Conservation (phyloP, 192 early-diverging fungal genomes). For the Coemansia sp. region DNA sequence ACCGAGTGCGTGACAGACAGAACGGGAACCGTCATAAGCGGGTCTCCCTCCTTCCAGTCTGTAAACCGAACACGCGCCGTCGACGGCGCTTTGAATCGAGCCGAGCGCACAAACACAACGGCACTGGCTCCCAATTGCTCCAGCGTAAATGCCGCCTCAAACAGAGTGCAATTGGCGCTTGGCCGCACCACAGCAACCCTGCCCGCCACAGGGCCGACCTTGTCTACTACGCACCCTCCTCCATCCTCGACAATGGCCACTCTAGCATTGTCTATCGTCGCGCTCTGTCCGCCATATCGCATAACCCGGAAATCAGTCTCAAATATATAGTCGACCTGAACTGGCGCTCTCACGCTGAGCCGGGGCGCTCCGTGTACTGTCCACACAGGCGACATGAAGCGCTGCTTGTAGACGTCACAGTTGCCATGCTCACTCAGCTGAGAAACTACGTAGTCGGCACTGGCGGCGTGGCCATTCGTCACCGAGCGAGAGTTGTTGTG, state of each 20-base stretch:
- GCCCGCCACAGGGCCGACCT: slow-evolving; percentile 43
- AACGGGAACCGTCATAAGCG: slow-evolving; percentile 59
- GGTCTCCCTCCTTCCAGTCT: slow-evolving; percentile 67
- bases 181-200: slow-evolving; percentile 56
- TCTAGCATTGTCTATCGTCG: slow-evolving; percentile 42
- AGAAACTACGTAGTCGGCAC: slow-evolving; percentile 35
- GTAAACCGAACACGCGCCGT: slow-evolving; percentile 55
- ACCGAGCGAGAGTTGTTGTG: slow-evolving; percentile 51
- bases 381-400: slow-evolving; percentile 49
- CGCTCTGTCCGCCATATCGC: slow-evolving; percentile 58
- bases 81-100: slow-evolving; percentile 45
- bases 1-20: slow-evolving; percentile 58
- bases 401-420: slow-evolving; percentile 43
- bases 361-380: slow-evolving; percentile 8
- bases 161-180: slow-evolving; percentile 48
- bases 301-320: slow-evolving; percentile 50
- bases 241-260: slow-evolving; percentile 48
- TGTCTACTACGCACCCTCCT: slow-evolving; percentile 44
- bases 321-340: slow-evolving; percentile 23
- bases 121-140: slow-evolving; percentile 60
- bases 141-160: slow-evolving; percentile 56
- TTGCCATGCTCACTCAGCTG: slow-evolving; percentile 22
- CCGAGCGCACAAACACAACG: slow-evolving; percentile 58
- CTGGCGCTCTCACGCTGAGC: slow-evolving; percentile 12
- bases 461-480: slow-evolving; percentile 36